Evolutionary conservation across 2,329 filamentous ascomycete genomes (phyloP), one percentile per base, ranked within the genome.

Genomic region (Ascochyta rabiei): DNA sequence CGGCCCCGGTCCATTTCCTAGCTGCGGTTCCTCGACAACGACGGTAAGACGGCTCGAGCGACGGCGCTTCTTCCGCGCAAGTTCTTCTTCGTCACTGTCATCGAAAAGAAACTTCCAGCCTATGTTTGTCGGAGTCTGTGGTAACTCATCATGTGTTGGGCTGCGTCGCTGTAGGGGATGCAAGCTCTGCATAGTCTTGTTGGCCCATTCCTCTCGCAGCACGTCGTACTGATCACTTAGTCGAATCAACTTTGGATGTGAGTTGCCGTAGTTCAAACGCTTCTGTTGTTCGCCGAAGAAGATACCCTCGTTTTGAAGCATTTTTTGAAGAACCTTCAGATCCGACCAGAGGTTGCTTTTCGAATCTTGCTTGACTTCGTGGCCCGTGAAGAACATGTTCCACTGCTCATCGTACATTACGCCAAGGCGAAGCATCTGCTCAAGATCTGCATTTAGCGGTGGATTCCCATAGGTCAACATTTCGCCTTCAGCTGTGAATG

Each of bases 391-490:
- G 28, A 53, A 53, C 8, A 13, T 8, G 2, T 33, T 39, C 56
- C 56, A 63, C 15, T 56, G 49, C 8, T 50, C 40, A 10, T 59
- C 51, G 24, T 63, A 63, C 21, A 53, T 26, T 0, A 44, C 26
- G 10, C 58, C 58, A 7, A 59, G 33, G 15, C 35, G 37, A 2
- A 63, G 31, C 60, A 63, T 55, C 6, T 50, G 35, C 21, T 54
- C 39, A 12, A 61, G 49, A 0, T 61, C 60, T 1, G 18, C 6
- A 8, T 46, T 15, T 6, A 33, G 12, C 1, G n/a, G 23, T 9
- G 58, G 60, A 9, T 56, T 30, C 1, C 58, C 60, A 21, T 56
- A 63, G 3, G 56, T 53, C 2, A 44, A 13, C 19, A 63, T 35
- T 19, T 59, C 50, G n/a, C 58, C 60, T 15, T 31, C 26, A 1